A percentile compares a stretch with the other conserved stretches of the same genome.
phyloP scores from a whole-genome alignment of 441 rosid species.

The Aleurites moluccanus region DNA sequence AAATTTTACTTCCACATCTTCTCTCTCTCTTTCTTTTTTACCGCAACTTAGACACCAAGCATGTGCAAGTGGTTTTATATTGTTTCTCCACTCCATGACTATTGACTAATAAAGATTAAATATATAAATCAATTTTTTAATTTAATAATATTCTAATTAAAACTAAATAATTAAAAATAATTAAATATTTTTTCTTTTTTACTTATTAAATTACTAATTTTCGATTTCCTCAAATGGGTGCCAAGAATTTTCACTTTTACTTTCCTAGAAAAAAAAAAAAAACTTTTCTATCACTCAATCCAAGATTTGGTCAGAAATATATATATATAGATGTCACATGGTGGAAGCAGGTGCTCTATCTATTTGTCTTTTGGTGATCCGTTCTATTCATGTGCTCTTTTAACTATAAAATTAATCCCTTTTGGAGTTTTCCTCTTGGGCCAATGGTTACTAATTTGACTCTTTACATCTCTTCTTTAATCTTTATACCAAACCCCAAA shows the following conservation, averaged over 20 bases:
- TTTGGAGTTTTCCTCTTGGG: conserved; percentile 20
- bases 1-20: too few species aligned
- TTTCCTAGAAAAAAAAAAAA: not conserved
- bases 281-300: conserved; percentile 18
- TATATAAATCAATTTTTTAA: too few species aligned
- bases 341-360: conserved; percentile 34
- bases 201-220: not conserved
- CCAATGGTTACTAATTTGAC: not conserved
- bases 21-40: too few species aligned
- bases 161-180: too few species aligned
- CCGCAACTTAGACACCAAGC: too few species aligned
- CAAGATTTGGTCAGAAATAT: conserved; percentile 11
- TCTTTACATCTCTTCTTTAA: not conserved
- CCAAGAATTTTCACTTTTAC: not conserved
- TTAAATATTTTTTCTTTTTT: too few species aligned
- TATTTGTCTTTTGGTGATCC: conserved; percentile 30
- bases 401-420: not conserved
- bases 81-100: not conserved
- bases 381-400: conserved; percentile 26
- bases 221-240: not conserved
- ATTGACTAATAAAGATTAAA: too few species aligned
- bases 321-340: conserved; percentile 29
- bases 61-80: not conserved
- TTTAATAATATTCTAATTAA: too few species aligned
- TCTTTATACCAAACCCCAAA: not conserved